Percentiles rank a stretch among this genome's conserved stretches.
phyloP scores from a whole-genome alignment of 169 alveolate species.

The Eimeria zaria region DNA sequence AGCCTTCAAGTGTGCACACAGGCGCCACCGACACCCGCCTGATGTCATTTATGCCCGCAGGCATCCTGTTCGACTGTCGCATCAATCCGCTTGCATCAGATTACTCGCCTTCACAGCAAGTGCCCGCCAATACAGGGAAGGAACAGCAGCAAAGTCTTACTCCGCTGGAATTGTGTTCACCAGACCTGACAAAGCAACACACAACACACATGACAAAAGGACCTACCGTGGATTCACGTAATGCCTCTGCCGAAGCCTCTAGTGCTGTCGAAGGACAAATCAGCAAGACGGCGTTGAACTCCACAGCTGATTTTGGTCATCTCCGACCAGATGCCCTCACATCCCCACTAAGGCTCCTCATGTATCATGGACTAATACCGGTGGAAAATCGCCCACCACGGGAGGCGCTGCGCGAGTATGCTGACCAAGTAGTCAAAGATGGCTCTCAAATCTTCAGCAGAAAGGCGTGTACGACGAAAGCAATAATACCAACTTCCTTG shows the following conservation, averaged over 20 bases:
- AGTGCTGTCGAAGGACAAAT: not conserved
- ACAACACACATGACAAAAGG: too few species aligned
- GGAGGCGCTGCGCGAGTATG: slow-evolving; percentile 53
- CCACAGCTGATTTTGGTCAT: not conserved
- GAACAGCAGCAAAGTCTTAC: not conserved
- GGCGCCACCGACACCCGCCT: not conserved
- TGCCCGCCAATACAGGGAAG: not conserved
- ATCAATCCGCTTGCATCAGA: slow-evolving; percentile 18
- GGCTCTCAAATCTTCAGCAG: slow-evolving; percentile 35
- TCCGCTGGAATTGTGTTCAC: not conserved
- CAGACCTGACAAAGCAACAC: not conserved
- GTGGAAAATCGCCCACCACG: slow-evolving; percentile 45
- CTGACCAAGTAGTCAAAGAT: slow-evolving; percentile 26
- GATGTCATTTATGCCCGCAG: not conserved
- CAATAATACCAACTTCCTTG: not conserved
- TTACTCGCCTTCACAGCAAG: not conserved
- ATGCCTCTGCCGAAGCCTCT: not conserved
- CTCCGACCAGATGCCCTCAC: slow-evolving; percentile 26
- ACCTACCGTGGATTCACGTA: too few species aligned
- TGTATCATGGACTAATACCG: slow-evolving; percentile 55
- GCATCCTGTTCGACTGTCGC: slow-evolving; percentile 67
- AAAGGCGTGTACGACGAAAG: slow-evolving; percentile 15
- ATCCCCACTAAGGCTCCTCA: slow-evolving; percentile 24
- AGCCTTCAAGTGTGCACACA: not conserved
- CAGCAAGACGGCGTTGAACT: not conserved